Percentiles rank a stretch among this genome's conserved stretches.
Conservation (phyloP, 441 rosid species). For the Cnidoscolus chayamansa region DNA sequence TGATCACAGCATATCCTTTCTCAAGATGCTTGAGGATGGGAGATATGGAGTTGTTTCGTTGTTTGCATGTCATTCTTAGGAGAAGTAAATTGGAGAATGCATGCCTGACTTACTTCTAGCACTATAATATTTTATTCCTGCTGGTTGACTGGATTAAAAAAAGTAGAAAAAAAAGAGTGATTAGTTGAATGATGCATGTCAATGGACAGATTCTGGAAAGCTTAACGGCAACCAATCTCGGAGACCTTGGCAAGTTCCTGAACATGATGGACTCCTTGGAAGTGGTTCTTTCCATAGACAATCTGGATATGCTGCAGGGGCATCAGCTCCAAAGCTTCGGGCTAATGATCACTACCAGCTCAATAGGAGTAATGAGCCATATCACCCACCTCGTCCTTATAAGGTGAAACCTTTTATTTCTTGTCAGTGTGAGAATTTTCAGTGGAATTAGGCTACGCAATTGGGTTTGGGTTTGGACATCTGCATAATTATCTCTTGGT, state of each 20-base stretch:
- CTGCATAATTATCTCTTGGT: constrained; percentile 5
- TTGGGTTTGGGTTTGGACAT: constrained; percentile 10
- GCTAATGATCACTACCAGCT: constrained; percentile 64
- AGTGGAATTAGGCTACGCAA: not conserved
- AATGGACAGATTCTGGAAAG: constrained; percentile 61
- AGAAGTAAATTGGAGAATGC: not conserved
- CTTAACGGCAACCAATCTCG: constrained; percentile 68
- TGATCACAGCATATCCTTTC: not conserved
- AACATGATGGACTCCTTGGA: constrained; percentile 98
- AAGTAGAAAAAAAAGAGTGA: not conserved
- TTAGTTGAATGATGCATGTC: constrained; percentile 3
- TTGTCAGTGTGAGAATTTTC: not conserved
- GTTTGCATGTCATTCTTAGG: not conserved
- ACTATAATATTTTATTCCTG: not conserved
- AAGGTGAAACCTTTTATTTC: constrained; percentile 48
- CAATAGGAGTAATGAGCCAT: constrained; percentile 71
- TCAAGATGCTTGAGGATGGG: not conserved
- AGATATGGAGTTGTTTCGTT: not conserved
- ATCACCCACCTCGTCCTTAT: constrained; percentile 96
- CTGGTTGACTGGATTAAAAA: not conserved
- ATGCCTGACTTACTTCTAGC: not conserved
- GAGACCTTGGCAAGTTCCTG: constrained; percentile 79
- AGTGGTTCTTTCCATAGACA: constrained; percentile 92
- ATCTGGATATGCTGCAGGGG: constrained; percentile 60
- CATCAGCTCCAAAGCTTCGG: constrained; percentile 59